phyloP scores from a whole-genome alignment of 1,284 basidiomycete species.

The Ustilago sp. region DNA sequence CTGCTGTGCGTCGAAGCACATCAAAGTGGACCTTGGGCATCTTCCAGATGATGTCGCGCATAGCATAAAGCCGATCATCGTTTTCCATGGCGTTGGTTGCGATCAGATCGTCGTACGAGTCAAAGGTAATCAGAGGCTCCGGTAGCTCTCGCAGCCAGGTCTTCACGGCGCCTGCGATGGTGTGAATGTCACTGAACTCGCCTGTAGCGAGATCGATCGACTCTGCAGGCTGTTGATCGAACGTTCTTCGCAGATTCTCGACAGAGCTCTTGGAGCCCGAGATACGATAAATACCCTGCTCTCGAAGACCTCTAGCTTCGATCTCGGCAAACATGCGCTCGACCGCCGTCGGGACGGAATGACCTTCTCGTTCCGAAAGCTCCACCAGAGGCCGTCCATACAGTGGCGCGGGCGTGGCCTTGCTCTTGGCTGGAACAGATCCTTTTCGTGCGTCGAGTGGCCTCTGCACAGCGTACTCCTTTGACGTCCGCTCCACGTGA shows the following conservation, averaged over 20 bases:
- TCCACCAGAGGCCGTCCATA: slow-evolving; percentile 56
- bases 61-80: slow-evolving; percentile 62
- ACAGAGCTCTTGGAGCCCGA: slow-evolving; percentile 65
- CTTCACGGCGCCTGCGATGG: slow-evolving; percentile 65
- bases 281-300: slow-evolving; percentile 69
- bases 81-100: slow-evolving; percentile 64
- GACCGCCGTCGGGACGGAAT: slow-evolving; percentile 59
- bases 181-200: slow-evolving; percentile 67
- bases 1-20: slow-evolving; percentile 59
- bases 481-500: slow-evolving; percentile 51
- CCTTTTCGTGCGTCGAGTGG: slow-evolving; percentile 25
- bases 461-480: slow-evolving; percentile 30
- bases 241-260: slow-evolving; percentile 55
- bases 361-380: slow-evolving; percentile 55
- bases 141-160: slow-evolving; percentile 68
- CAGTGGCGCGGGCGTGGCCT: slow-evolving; percentile 34
- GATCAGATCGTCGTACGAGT: slow-evolving; percentile 63
- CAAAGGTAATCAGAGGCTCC: slow-evolving; percentile 66
- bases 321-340: slow-evolving; percentile 67
- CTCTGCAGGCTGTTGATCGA: slow-evolving; percentile 55
- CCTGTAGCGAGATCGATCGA: slow-evolving; percentile 53
- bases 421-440: slow-evolving; percentile 14
- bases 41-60: slow-evolving; percentile 63
- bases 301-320: slow-evolving; percentile 64
- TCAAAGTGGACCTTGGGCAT: slow-evolving; percentile 66